These are phyloP conservation scores for Neonectria coccinea DNA, from an alignment of 2,329 filamentous ascomycete species.

Conservation along the genomic window DNA sequence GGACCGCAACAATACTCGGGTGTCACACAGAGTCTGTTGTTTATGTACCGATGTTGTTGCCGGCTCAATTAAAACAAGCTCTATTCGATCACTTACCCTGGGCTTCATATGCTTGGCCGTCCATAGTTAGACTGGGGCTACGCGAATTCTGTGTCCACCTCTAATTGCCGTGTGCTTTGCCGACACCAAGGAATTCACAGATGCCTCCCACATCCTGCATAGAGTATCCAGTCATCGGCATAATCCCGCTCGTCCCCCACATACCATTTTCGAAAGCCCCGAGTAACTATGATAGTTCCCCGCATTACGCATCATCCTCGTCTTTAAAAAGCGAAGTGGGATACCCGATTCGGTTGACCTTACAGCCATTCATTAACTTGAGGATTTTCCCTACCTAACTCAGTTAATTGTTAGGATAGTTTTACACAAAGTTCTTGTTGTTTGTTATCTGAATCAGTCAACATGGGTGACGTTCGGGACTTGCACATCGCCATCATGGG, in stretches of 20 bases:
- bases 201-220: conserved; percentile 9
- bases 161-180: conserved; percentile 19
- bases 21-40: background rate
- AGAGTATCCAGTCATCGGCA: background rate
- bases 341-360: background rate
- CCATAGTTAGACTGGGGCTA: background rate
- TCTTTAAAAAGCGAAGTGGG: background rate
- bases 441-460: background rate
- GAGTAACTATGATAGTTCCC: conserved; percentile 7
- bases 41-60: background rate
- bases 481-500: conserved; percentile 43
- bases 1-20: background rate
- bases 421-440: background rate
- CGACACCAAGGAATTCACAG: conserved; percentile 4
- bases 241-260: conserved; percentile 13
- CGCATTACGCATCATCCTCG: conserved; percentile 1
- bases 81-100: background rate
- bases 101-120: background rate
- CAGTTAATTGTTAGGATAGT: background rate
- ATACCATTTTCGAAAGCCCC: conserved; percentile 8
- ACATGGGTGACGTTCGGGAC: conserved; percentile 37
- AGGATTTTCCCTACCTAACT: background rate
- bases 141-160: background rate
- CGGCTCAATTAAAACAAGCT: background rate
- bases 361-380: background rate